Evolutionary conservation across 495 filamentous ascomycete species (phyloP), one percentile per base, ranked within the genome.

Genomic region (Daldinia grandis): DNA sequence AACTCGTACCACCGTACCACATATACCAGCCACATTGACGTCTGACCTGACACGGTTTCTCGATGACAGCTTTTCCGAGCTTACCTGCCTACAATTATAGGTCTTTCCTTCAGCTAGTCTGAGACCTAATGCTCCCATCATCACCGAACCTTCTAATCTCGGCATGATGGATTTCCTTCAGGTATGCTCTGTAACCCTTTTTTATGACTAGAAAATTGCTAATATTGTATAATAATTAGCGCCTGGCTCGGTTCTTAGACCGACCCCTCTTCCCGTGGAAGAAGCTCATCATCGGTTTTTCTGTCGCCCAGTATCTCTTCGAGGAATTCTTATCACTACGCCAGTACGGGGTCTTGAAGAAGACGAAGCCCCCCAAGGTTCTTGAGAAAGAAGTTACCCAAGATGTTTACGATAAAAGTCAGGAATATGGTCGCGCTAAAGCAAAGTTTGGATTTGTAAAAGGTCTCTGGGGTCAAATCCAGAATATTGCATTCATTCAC

Each of bases 181-280:
- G 82, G 85, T 84, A 80, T 37, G 72, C 38, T n/a, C 33, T 25
- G 12, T 27, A 5, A 53, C 37, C 9, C 24, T 24, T 42, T 8
- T 49, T 3, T 30, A 42, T n/a, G 0, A 55, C n/a, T 14, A 30
- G 33, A 17, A 5, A 42, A 42, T 30, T 62, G 33, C 14, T 63
- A 53, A 69, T 37, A 35, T 38, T 9, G 47, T 14, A 44, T 49
- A 27, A 69, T 69, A 27, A 69, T 69, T 78, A 97, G 95, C 90
- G 92, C 83, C 88, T 98, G 64, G 92, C 93, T 72, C 86, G 88
- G 79, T 87, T 90, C 76, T 89, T 98, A 53, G 96, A 99, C 84
- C 89, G 92, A 72, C 95, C 95, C 58, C 83, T 90, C 71, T 95
- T 98, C 82, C 95, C 96, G 58, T 99, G 95, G 95, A 99, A 98